Percentiles rank a stretch among this genome's conserved stretches.
These are phyloP conservation scores for Oryza meyeriana DNA, from an alignment of 176 grass and related monocot genomes.

Conservation along the genomic window DNA sequence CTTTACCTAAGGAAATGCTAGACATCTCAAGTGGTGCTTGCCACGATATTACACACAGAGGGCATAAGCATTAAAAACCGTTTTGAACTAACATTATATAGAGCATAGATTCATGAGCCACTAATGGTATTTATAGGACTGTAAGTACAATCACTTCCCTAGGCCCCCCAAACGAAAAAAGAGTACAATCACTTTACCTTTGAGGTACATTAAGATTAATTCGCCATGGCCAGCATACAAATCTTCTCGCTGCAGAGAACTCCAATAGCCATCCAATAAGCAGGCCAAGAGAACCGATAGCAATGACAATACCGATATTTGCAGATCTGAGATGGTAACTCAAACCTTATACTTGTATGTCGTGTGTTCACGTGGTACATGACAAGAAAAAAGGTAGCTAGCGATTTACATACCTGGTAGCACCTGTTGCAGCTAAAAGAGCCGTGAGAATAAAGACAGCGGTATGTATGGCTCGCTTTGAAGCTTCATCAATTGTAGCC, in stretches of 20 bases:
- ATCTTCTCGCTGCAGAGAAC: slow-evolving; percentile 61
- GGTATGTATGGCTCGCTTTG: slow-evolving; percentile 86
- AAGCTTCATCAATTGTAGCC: slow-evolving; percentile 87
- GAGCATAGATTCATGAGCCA: not conserved
- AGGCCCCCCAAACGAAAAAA: not conserved
- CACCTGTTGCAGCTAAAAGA: slow-evolving; percentile 81
- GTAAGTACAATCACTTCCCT: not conserved
- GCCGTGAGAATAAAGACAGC: slow-evolving; percentile 88
- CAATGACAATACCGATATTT: slow-evolving; percentile 85
- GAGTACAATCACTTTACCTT: slow-evolving; percentile 37
- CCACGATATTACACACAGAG: not conserved
- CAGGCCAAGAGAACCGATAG: slow-evolving; percentile 81
- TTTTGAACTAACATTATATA: slow-evolving; percentile 2
- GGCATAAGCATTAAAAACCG: not conserved
- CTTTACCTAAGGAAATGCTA: slow-evolving; percentile 9
- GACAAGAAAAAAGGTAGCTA: not conserved
- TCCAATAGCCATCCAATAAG: slow-evolving; percentile 87
- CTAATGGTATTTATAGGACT: not conserved
- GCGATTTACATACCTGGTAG: slow-evolving; percentile 59
- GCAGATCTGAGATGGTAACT: slow-evolving; percentile 53
- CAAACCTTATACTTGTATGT: not conserved
- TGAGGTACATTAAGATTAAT: slow-evolving; percentile 58
- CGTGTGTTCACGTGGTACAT: slow-evolving; percentile 1
- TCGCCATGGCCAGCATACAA: slow-evolving; percentile 48
- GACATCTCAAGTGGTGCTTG: not conserved